Conservation (phyloP, 2,329 filamentous ascomycete genomes). For the Fusarium piperis region DNA sequence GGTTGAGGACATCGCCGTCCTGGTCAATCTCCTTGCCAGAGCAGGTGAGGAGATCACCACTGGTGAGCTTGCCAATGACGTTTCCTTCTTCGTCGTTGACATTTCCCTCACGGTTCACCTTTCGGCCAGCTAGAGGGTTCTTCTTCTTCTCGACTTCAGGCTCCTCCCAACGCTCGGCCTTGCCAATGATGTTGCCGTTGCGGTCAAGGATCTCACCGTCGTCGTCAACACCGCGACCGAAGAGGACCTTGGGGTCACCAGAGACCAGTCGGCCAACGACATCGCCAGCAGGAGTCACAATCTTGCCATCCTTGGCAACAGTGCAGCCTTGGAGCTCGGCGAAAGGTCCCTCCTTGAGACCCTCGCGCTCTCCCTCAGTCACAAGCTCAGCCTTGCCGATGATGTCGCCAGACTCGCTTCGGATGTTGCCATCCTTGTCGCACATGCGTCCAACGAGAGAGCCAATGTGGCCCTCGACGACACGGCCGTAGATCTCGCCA, state of each 20-base stretch:
- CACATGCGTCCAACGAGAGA: conserved; percentile 74
- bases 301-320: conserved; percentile 74
- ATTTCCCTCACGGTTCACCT: conserved; percentile 68
- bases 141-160: conserved; percentile 62
- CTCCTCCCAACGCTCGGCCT: conserved; percentile 69
- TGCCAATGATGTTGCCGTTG: conserved; percentile 70
- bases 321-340: conserved; percentile 71
- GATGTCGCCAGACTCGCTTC: conserved; percentile 77
- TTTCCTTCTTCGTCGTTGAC: conserved; percentile 68
- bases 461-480: conserved; percentile 73
- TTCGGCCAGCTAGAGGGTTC: conserved; percentile 62
- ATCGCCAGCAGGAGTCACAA: conserved; percentile 73
- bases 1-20: conserved; percentile 76
- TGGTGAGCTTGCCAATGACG: conserved; percentile 72
- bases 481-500: conserved; percentile 68
- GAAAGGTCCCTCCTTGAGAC: conserved; percentile 73
- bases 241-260: conserved; percentile 77
- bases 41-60: conserved; percentile 72
- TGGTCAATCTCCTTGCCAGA: conserved; percentile 76
- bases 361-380: conserved; percentile 71
- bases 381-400: conserved; percentile 75
- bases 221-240: conserved; percentile 79
- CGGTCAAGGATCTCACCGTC: conserved; percentile 85
- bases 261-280: conserved; percentile 76
- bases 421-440: conserved; percentile 76